Percentiles rank a stretch among this genome's conserved stretches.
These are phyloP conservation scores for Vaccinium macrocarpon DNA, from an alignment of 148 eudicot genomes.

Conservation along the genomic window DNA sequence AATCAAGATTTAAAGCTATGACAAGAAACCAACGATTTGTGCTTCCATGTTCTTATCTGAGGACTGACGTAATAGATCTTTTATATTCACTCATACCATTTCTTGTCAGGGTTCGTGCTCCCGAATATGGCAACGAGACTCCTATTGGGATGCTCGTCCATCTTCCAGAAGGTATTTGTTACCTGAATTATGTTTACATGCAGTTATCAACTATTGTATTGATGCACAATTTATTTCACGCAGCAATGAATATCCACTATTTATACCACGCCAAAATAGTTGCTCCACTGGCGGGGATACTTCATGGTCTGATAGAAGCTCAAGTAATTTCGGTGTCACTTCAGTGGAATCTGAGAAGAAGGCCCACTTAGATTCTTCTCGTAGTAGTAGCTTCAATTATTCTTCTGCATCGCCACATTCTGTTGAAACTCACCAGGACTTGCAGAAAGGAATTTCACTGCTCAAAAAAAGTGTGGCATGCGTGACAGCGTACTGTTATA, in stretches of 20 bases:
- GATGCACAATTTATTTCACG: constrained; percentile 24
- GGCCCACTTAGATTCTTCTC: constrained; percentile 63
- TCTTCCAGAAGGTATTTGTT: constrained; percentile 77
- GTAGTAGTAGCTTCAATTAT: constrained; percentile 74
- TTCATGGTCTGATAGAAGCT: constrained; percentile 88
- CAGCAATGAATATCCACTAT: constrained; percentile 92
- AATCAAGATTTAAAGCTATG: neutral
- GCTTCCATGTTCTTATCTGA: constrained; percentile 5
- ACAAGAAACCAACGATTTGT: neutral
- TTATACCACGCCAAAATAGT: constrained; percentile 84
- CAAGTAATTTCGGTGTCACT: constrained; percentile 78
- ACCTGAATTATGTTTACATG: constrained; percentile 2
- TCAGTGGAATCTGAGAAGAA: constrained; percentile 77
- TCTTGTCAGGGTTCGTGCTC: constrained; percentile 84
- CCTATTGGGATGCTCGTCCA: constrained; percentile 96
- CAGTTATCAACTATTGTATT: constrained; percentile 14
- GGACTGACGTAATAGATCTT: neutral
- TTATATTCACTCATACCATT: neutral
- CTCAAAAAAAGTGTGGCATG: constrained; percentile 98
- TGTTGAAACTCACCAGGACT: constrained; percentile 73
- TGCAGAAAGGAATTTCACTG: constrained; percentile 98
- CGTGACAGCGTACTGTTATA: constrained; percentile 84
- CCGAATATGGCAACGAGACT: constrained; percentile 97
- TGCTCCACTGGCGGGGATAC: constrained; percentile 80
- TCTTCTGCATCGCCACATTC: constrained; percentile 81